phyloP scores from a whole-genome alignment of 2,329 filamentous ascomycete species.

The Fusarium sp. region DNA sequence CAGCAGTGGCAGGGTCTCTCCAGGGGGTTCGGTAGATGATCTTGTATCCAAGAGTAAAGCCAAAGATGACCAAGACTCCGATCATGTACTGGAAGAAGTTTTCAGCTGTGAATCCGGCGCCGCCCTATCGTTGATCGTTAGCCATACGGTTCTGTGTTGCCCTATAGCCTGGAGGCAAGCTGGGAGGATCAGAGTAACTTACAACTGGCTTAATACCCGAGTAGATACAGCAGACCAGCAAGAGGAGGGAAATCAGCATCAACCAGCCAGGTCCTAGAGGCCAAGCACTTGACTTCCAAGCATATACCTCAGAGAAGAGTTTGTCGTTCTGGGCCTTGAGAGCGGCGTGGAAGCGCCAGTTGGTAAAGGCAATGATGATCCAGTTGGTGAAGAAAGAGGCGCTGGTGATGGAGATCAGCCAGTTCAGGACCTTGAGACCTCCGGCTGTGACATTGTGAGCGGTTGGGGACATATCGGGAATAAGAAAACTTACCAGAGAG shows the following conservation, averaged over 20 bases:
- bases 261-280: conserved; percentile 17
- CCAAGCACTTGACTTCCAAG: conserved; percentile 25
- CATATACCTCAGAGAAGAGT: conserved; percentile 28
- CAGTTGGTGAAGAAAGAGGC: conserved; percentile 35
- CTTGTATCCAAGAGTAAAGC: conserved; percentile 36
- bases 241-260: conserved; percentile 16
- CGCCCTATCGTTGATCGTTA: conserved; percentile 1
- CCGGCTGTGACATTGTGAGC: neutral
- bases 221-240: conserved; percentile 23
- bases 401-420: conserved; percentile 34
- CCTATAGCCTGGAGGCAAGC: neutral
- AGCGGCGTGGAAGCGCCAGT: conserved; percentile 30
- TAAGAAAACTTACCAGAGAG: conserved; percentile 1
- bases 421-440: conserved; percentile 26
- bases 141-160: neutral
- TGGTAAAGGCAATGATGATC: conserved; percentile 34
- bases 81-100: conserved; percentile 37
- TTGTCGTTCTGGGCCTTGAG: conserved; percentile 25
- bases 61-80: conserved; percentile 32
- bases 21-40: conserved; percentile 31
- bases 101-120: conserved; percentile 21
- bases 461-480: neutral
- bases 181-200: neutral
- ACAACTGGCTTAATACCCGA: conserved; percentile 15
- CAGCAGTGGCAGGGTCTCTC: conserved; percentile 33